Evolutionary conservation across 495 filamentous ascomycete genomes (phyloP).

Genomic region (Penicillium lagena): DNA sequence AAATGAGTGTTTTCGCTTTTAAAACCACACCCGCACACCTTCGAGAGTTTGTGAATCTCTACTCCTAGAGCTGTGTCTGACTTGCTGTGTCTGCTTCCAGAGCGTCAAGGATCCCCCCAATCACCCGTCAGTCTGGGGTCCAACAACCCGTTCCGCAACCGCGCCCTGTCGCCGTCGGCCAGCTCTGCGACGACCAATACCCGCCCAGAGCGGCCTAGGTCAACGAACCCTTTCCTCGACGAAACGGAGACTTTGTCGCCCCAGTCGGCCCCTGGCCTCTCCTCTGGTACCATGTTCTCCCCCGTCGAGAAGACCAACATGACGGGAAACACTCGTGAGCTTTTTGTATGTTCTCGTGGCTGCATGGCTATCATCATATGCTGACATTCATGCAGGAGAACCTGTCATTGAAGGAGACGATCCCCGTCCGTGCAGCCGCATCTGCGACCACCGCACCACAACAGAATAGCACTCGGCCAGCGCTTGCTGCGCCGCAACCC

Average conservation of each 20-base stretch:
- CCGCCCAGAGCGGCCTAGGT: constrained; percentile 62
- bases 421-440: constrained; percentile 7
- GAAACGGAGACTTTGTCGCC: constrained; percentile 49
- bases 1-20: no score
- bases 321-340: constrained; percentile 64
- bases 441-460: constrained; percentile 12
- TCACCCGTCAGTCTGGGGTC: constrained; percentile 64
- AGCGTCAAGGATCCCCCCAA: constrained; percentile 32
- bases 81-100: constrained; percentile 5
- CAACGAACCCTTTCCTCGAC: constrained; percentile 91
- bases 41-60: background rate
- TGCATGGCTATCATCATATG: no score
- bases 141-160: constrained; percentile 98
- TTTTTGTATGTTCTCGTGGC: constrained; percentile 68
- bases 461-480: constrained; percentile 34
- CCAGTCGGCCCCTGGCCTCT: constrained; percentile 35
- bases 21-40: no score
- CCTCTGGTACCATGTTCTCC: constrained; percentile 49
- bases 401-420: constrained; percentile 25
- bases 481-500: constrained; percentile 28
- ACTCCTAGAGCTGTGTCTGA: constrained; percentile 8
- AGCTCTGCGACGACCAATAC: constrained; percentile 29
- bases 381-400: constrained; percentile 24
- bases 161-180: constrained; percentile 65
- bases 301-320: constrained; percentile 45